Base-by-base conservation (phyloP, 208 protist genomes). In the Crithidia sp. region DNA sequence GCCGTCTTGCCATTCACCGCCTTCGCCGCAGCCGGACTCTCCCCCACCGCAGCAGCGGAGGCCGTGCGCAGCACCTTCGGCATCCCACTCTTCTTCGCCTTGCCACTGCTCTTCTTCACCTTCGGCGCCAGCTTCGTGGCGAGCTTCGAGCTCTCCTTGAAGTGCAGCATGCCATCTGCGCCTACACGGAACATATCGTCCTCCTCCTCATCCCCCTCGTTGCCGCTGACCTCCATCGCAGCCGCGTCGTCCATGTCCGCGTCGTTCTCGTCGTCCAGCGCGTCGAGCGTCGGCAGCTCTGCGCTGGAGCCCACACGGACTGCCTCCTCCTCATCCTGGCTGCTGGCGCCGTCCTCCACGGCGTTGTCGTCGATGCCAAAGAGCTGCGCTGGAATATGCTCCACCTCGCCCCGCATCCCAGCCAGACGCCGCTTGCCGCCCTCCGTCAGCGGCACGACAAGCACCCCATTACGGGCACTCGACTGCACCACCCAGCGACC, bases 401-500 rank as follows among this genome's bases (percentile, higher is more conserved):
- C 88, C 14, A 96, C 77, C 58, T 72, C 69, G 61, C 64, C 56
- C 44, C 62, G 39, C 65, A 81, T 58, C 7, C 71, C 65, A n/a
- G 60, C 59, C 50, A 91, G 71, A 28, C 7, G 39, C 53, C 40
- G 60, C 36, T 62, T 53, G 14, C 71, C 76, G 7, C 50, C 63
- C 37, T 75, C 77, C 56, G 85, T 89, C 28, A 97, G 85, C 17
- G 93, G 93, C 58, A 96, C 74, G 43, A 97, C 82, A 57, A 80
- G 79, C 16, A 92, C 89, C 14, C 81, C 77, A 69, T 97, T 97
- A 39, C 87, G 81, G n/a, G 91, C 86, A 16, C 65, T 56, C n/a
- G 81, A 76, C 50, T 82, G 81, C 75, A 94, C 89, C 10, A 95
- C 85, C 92, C 93, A 97, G 7, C 93, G 91, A 2, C 93, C 93